Base-by-base conservation (phyloP, 2,329 filamentous ascomycete species). In the Ophiostoma sp. region DNA sequence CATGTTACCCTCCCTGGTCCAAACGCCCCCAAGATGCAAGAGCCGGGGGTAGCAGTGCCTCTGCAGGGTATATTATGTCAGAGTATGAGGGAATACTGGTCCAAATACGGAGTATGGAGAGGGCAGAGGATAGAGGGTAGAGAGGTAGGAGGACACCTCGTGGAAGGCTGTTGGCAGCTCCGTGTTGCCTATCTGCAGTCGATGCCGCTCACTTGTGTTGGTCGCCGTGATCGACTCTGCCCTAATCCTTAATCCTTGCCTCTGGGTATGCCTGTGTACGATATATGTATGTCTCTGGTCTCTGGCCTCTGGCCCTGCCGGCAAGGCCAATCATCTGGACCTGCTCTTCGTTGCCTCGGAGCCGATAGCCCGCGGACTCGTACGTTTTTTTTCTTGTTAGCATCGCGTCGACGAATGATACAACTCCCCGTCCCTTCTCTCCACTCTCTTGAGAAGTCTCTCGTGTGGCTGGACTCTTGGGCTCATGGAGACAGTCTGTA, bases 1-100 rank as follows among this genome's bases (percentile, higher is more conserved):
- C 55, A 60, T 60, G 55, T 60, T 27, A 60, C 55, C 55, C 55
- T 60, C 55, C 55, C 55, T 60, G 55, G 55, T 60, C 27, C 55
- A 55, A 55, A 55, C 49, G 49, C 18, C 49, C 49, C 49, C 49
- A 60, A 38, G 55, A 60, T 60, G 55, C 55, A 60, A 36, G 55
- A 60, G 55, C 55, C 55, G 55, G 55, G 55, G 55, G 55, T 60
- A 60, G 55, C 55, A 38, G 55, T 40, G 27, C 16, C 27, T 38
- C n/a, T 60, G 55, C 55, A 60, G 55, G 55, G 55, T 12, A 36
- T 38, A 14, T 16, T 18, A 5, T 52, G 47, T 52, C 47, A 52
- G 18, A 18, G n/a, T 52, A 60, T 36, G 18, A 60, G 55, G 55
- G 27, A 60, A 60, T 58, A 58, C 47, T 7, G 42, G 27, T 27